Percentiles rank a stretch among this genome's conserved stretches.
phyloP scores from a whole-genome alignment of 192 early-diverging fungal species.

The Umbelopsis isabellina region DNA sequence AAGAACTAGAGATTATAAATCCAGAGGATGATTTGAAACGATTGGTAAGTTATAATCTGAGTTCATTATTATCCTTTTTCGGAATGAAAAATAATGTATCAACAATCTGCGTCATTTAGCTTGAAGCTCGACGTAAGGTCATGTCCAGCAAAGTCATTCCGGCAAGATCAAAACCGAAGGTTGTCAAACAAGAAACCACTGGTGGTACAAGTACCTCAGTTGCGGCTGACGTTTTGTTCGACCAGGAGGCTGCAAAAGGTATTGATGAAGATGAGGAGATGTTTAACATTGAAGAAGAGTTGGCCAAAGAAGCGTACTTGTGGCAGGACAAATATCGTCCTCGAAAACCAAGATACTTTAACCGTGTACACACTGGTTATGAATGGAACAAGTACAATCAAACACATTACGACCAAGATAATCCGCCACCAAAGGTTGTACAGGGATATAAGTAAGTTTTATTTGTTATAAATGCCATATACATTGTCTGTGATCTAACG shows the following conservation, averaged over 20 bases:
- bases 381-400: conserved; percentile 99
- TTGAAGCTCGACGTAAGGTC: conserved; percentile 56
- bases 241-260: conserved; percentile 73
- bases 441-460: conserved; percentile 85
- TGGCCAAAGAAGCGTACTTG: conserved; percentile 63
- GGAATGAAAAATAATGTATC: conserved; percentile 17
- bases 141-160: conserved; percentile 59
- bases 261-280: conserved; percentile 79
- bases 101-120: conserved; percentile 29
- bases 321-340: conserved; percentile 97
- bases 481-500: background rate
- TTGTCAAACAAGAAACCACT: conserved; percentile 8
- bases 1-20: conserved; percentile 56
- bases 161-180: conserved; percentile 40
- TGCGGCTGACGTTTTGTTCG: conserved; percentile 60
- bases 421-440: conserved; percentile 96
- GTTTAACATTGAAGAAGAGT: conserved; percentile 77
- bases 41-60: conserved; percentile 51
- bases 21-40: conserved; percentile 61
- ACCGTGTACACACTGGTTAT: conserved; percentile 96
- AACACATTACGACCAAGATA: conserved; percentile 96
- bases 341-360: conserved; percentile 94
- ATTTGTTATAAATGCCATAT: background rate
- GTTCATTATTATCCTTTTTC: no score
- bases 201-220: conserved; percentile 14